Percentiles rank a stretch among this genome's conserved stretches.
phyloP scores from a whole-genome alignment of 805 yeast genomes.

The Candida ipomoeae region DNA sequence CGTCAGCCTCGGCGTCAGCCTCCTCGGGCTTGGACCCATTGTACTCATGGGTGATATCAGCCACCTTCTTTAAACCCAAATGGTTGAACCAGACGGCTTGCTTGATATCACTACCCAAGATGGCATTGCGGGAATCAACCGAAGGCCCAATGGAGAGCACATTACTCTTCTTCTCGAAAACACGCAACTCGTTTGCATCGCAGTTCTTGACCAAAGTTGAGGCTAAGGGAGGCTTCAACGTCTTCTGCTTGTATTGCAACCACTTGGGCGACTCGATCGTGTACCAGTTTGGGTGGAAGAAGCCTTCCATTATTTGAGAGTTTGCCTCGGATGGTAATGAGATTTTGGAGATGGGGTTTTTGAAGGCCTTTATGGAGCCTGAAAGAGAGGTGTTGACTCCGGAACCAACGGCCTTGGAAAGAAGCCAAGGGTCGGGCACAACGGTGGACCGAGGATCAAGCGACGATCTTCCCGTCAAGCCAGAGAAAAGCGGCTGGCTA shows the following conservation, averaged over 20 bases:
- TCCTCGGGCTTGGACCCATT: slow-evolving; percentile 6
- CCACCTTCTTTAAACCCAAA: slow-evolving; percentile 32
- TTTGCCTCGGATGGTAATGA: slow-evolving; percentile 31
- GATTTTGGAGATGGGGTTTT: slow-evolving; percentile 29
- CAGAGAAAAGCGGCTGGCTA: slow-evolving; percentile 76
- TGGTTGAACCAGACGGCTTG: slow-evolving; percentile 38
- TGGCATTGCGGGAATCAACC: slow-evolving; percentile 30
- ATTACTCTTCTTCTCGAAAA: slow-evolving; percentile 20
- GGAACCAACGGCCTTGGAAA: slow-evolving; percentile 52
- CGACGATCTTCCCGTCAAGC: slow-evolving; percentile 62
- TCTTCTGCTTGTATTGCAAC: slow-evolving; percentile 30
- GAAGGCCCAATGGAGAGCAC: slow-evolving; percentile 36
- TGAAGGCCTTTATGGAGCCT: slow-evolving; percentile 28
- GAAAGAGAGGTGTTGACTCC: slow-evolving; percentile 19
- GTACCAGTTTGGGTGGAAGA: slow-evolving; percentile 44
- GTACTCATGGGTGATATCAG: slow-evolving; percentile 19
- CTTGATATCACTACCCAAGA: slow-evolving; percentile 30
- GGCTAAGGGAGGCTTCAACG: slow-evolving; percentile 22
- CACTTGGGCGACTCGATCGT: slow-evolving; percentile 41
- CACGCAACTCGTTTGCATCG: slow-evolving; percentile 18
- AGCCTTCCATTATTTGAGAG: slow-evolving; percentile 36
- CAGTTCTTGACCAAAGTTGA: slow-evolving; percentile 27
- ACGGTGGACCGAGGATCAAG: slow-evolving; percentile 71
- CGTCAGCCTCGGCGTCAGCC: slow-evolving; percentile 7
- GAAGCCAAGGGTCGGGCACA: slow-evolving; percentile 61